Evolutionary conservation across 2,329 filamentous ascomycete genomes (phyloP).

Genomic region (Alternaria arborescens): DNA sequence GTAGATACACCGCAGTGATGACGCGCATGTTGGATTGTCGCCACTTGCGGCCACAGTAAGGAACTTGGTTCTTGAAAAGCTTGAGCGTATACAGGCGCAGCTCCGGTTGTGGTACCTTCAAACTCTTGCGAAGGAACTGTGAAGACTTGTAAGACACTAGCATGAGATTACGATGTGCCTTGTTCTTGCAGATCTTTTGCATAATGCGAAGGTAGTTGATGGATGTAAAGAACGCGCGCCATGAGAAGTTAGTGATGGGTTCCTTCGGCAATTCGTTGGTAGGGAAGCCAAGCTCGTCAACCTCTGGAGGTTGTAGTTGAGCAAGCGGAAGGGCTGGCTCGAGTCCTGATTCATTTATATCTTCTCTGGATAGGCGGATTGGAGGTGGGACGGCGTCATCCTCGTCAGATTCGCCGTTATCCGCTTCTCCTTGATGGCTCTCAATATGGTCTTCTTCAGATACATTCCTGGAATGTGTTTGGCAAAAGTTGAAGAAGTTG

Average conservation of each 20-base stretch:
- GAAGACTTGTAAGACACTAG: slow-evolving; percentile 96
- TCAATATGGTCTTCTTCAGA: slow-evolving; percentile 36
- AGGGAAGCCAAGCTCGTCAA: slow-evolving; percentile 89
- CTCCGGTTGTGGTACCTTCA: slow-evolving; percentile 88
- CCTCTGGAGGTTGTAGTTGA: slow-evolving; percentile 58
- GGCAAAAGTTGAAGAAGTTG: slow-evolving; percentile 93
- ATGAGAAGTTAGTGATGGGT: slow-evolving; percentile 89
- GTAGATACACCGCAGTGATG: slow-evolving; percentile 94
- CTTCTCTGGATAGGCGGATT: slow-evolving; percentile 66
- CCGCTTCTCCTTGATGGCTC: slow-evolving; percentile 27
- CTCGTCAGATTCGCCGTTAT: slow-evolving; percentile 46
- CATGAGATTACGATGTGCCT: slow-evolving; percentile 91
- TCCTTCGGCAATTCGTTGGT: slow-evolving; percentile 72
- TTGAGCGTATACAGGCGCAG: slow-evolving; percentile 95
- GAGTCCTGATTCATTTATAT: slow-evolving; percentile 38
- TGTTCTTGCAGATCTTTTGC: slow-evolving; percentile 96
- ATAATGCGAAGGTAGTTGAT: slow-evolving; percentile 96
- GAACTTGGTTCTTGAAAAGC: slow-evolving; percentile 97
- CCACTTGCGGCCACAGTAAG: slow-evolving; percentile 98
- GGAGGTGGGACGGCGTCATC: slow-evolving; percentile 85
- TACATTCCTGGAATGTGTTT: slow-evolving; percentile 71
- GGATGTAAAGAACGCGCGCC: slow-evolving; percentile 91
- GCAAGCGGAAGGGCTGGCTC: slow-evolving; percentile 40
- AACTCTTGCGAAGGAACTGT: slow-evolving; percentile 87
- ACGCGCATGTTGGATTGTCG: slow-evolving; percentile 98